Base-by-base conservation (phyloP, 805 yeast genomes). In the Ogataea zsoltii region DNA sequence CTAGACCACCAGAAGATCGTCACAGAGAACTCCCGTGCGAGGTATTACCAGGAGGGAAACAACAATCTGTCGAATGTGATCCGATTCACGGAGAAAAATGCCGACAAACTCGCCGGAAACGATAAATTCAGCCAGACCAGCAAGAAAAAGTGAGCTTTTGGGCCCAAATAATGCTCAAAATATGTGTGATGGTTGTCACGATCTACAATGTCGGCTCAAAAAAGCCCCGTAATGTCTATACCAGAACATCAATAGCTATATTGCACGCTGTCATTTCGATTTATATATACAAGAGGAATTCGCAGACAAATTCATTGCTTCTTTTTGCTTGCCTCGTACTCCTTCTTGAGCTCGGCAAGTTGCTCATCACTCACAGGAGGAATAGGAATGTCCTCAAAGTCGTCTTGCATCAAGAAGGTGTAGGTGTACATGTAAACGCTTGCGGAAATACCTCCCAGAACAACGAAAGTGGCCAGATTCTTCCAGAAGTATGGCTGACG, bases 311-410 rank as follows among this genome's bases (percentile, higher is more conserved):
- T 13, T 16, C 38, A 47, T 30, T 41, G 44, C 34, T 50, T 50
- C 31, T 47, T 43, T 56, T 70, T 66, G 52, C 68, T 66, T 36
- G 62, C 75, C 62, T 82, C 86, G 60, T 85, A 87, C 63, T 88
- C 96, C 60, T 76, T 73, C 66, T 78, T 82, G 70, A 91, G 76
- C 64, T 79, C 74, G 41, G 77, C 79, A 60, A 92, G 73, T 62
- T 89, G 94, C 43, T 76, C 82, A 49, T 86, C 94, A 32, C 84
- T 76, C 48, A 92, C 75, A 15, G 98, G 97, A 38, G 99, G 99
- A 54, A 92, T 82, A 33, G 97, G 97, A 55, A 92, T 88, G 63
- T 91, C 97, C 37, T 76, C 80, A 63, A 92, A 89, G 53, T 92
- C 96, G 61, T 90, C 97, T 59, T 74, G 74, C 53, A 79, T 80